Conservation (phyloP, 2,329 filamentous ascomycete genomes). For the Aureobasidium melanogenum region DNA sequence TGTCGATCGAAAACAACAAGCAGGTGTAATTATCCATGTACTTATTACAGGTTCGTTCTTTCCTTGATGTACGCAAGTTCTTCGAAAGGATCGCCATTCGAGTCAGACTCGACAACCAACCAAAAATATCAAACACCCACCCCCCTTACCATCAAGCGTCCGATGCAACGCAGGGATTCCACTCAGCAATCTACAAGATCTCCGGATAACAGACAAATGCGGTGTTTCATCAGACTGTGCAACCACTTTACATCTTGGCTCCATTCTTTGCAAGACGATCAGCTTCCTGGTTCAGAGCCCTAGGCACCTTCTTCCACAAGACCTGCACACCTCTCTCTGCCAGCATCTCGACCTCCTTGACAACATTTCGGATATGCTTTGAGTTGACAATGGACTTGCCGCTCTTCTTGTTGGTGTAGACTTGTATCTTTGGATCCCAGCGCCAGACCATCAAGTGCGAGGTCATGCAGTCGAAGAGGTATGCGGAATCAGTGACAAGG, state of each 20-base stretch:
- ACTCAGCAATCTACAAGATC: background rate
- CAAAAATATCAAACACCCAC: no score
- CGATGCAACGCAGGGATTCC: background rate
- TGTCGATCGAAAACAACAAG: no score
- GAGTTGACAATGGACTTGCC: background rate
- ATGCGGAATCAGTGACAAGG: background rate
- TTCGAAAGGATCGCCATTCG: no score
- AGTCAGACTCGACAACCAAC: no score
- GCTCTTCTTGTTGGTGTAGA: background rate
- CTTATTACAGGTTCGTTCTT: background rate
- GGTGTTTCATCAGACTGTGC: no score
- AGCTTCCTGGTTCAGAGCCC: background rate
- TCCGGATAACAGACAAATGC: background rate
- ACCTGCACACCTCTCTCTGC: background rate
- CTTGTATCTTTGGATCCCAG: background rate
- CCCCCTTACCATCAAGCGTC: no score
- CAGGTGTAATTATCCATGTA: no score
- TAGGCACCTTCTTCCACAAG: background rate
- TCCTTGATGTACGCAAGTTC: background rate
- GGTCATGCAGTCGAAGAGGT: background rate
- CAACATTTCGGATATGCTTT: background rate
- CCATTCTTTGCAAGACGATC: background rate
- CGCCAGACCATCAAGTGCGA: background rate
- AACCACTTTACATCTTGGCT: background rate
- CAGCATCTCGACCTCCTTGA: background rate